phyloP scores from a whole-genome alignment of 495 filamentous ascomycete species.

The Podospora didyma region DNA sequence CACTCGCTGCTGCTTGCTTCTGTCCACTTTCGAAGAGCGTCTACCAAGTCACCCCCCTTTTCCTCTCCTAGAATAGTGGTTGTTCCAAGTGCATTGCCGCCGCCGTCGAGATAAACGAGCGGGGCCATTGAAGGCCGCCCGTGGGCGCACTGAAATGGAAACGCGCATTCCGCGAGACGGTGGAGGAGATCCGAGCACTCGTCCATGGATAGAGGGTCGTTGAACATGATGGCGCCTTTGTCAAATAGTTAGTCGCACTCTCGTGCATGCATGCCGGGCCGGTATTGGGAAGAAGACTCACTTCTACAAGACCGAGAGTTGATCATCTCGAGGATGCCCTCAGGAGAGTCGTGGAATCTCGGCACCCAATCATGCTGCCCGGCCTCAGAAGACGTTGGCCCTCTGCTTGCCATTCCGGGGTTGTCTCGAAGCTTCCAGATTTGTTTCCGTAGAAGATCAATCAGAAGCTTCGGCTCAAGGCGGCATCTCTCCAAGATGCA shows the following conservation, averaged over 20 bases:
- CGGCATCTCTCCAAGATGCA: slow-evolving; percentile 74
- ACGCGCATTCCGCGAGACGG: slow-evolving; percentile 62
- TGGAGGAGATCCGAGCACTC: slow-evolving; percentile 65
- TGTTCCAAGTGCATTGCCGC: neutral
- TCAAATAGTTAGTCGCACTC: neutral
- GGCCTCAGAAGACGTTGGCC: neutral
- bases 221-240: slow-evolving; percentile 88
- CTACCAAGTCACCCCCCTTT: slow-evolving; percentile 1
- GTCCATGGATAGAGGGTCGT: slow-evolving; percentile 62
- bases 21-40: slow-evolving; percentile 11
- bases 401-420: slow-evolving; percentile 6
- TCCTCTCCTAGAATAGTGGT: neutral
- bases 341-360: slow-evolving; percentile 62
- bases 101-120: slow-evolving; percentile 56
- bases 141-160: slow-evolving; percentile 94
- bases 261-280: neutral
- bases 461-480: slow-evolving; percentile 61
- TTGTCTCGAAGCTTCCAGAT: slow-evolving; percentile 52
- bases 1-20: neutral
- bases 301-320: slow-evolving; percentile 87
- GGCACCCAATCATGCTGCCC: slow-evolving; percentile 47
- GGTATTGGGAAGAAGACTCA: slow-evolving; percentile 23
- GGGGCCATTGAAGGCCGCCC: slow-evolving; percentile 77
- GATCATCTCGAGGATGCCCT: slow-evolving; percentile 78
- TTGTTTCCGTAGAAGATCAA: slow-evolving; percentile 70